phyloP scores from a whole-genome alignment of 2,329 filamentous ascomycete genomes.

The Cercospora nicotianae region DNA sequence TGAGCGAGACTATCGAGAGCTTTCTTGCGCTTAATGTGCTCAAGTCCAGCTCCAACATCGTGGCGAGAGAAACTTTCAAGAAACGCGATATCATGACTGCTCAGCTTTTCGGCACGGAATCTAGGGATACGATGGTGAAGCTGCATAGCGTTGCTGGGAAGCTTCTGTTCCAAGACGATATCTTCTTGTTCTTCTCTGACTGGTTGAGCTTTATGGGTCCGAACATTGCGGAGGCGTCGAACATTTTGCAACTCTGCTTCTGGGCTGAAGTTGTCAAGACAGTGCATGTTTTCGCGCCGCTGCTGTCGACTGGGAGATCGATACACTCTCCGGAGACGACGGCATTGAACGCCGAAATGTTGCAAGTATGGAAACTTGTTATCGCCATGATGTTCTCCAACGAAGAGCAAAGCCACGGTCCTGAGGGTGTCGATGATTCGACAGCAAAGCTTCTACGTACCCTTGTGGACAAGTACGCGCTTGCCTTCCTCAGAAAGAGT shows the following conservation, averaged over 20 bases:
- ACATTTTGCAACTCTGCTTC: constrained; percentile 83
- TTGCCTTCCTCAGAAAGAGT: constrained; percentile 86
- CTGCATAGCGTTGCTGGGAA: constrained; percentile 25
- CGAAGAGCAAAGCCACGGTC: neutral
- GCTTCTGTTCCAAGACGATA: constrained; percentile 66
- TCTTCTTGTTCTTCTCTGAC: constrained; percentile 80
- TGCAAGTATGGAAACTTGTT: constrained; percentile 7
- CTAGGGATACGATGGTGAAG: constrained; percentile 27
- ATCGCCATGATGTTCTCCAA: constrained; percentile 10
- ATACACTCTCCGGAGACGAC: neutral
- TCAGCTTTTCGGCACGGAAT: constrained; percentile 35
- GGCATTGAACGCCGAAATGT: neutral
- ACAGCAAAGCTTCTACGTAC: constrained; percentile 30
- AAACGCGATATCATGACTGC: constrained; percentile 34
- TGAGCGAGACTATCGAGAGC: constrained; percentile 83
- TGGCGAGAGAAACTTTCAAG: constrained; percentile 29
- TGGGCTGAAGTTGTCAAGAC: constrained; percentile 88
- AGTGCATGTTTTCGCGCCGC: constrained; percentile 55
- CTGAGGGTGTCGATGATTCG: constrained; percentile 1
- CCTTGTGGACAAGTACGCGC: constrained; percentile 73
- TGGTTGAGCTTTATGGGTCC: constrained; percentile 37
- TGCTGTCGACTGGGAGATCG: constrained; percentile 7
- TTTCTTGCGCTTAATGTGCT: constrained; percentile 77
- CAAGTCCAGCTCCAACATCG: constrained; percentile 52
- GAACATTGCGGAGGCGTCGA: constrained; percentile 32